Conservation (phyloP, 768 basidiomycete genomes). For the Tylopilus sp. region DNA sequence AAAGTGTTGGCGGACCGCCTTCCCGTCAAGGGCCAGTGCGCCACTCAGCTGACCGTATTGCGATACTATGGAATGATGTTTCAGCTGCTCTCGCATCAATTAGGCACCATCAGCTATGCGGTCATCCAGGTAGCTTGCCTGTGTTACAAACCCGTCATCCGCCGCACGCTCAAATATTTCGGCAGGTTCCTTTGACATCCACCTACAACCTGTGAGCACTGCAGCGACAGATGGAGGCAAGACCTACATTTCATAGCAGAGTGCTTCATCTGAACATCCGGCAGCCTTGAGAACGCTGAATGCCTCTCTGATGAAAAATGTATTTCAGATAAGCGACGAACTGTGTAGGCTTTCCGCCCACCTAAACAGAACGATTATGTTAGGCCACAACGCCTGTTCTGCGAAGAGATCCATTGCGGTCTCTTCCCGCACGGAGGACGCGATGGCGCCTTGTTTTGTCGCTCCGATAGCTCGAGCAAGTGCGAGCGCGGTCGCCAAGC, state of each 20-base stretch:
- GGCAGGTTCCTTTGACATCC: constrained; percentile 72
- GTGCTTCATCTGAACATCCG: no score
- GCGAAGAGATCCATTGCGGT: neutral
- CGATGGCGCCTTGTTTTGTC: neutral
- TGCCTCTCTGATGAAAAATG: no score
- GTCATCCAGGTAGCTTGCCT: neutral
- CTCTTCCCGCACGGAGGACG: neutral
- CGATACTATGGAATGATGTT: constrained; percentile 35
- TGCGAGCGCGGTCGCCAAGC: neutral
- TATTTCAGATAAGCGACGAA: no score
- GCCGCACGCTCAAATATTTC: constrained; percentile 68
- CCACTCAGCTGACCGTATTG: constrained; percentile 62
- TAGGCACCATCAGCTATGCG: neutral
- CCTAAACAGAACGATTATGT: no score
- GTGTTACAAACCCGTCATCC: constrained; percentile 60
- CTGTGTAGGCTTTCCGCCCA: no score
- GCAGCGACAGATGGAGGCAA: no score
- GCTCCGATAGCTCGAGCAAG: neutral
- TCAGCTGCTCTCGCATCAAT: constrained; percentile 37
- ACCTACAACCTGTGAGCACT: constrained; percentile 35
- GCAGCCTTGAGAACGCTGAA: no score
- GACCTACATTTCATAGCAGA: no score
- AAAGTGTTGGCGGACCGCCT: constrained; percentile 48
- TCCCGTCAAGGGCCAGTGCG: constrained; percentile 52
- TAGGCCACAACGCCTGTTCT: neutral